A percentile compares a stretch with the other conserved stretches of the same genome.
Evolutionary conservation across 1,284 basidiomycete species (phyloP).

Genomic region (Ustilago loliicola): DNA sequence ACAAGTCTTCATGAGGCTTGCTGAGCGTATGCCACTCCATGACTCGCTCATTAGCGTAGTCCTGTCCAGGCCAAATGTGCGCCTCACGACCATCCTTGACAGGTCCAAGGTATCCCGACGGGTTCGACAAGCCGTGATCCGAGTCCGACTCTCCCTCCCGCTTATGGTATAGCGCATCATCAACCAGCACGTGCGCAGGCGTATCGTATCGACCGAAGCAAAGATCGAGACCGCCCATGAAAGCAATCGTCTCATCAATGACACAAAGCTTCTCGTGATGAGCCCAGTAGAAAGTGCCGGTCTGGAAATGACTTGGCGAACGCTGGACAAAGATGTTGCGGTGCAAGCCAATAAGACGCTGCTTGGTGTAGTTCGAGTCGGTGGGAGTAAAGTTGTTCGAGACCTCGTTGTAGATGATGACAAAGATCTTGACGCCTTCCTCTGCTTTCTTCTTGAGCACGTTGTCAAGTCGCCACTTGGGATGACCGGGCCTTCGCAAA

Average conservation of each 20-base stretch:
- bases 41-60: constrained; percentile 91
- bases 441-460: constrained; percentile 92
- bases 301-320: constrained; percentile 96
- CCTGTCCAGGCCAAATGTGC: constrained; percentile 90
- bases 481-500: constrained; percentile 84
- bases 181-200: constrained; percentile 88
- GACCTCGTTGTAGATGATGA: constrained; percentile 90
- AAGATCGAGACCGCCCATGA: constrained; percentile 96
- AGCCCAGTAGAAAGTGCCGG: constrained; percentile 94
- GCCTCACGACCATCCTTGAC: constrained; percentile 75
- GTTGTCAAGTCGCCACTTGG: constrained; percentile 88
- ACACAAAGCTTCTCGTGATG: constrained; percentile 98
- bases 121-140: constrained; percentile 30
- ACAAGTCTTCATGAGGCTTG: constrained; percentile 94
- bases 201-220: constrained; percentile 81
- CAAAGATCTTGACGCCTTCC: constrained; percentile 95
- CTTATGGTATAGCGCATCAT: constrained; percentile 76
- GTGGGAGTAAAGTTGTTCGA: constrained; percentile 88
- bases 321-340: constrained; percentile 96
- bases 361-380: constrained; percentile 84
- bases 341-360: constrained; percentile 85
- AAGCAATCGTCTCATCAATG: constrained; percentile 95
- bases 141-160: constrained; percentile 33
- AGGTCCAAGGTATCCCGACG: constrained; percentile 55
- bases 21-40: constrained; percentile 87